Base-by-base conservation (phyloP, 2,329 filamentous ascomycete genomes). In the Colletotrichum destructivum region DNA sequence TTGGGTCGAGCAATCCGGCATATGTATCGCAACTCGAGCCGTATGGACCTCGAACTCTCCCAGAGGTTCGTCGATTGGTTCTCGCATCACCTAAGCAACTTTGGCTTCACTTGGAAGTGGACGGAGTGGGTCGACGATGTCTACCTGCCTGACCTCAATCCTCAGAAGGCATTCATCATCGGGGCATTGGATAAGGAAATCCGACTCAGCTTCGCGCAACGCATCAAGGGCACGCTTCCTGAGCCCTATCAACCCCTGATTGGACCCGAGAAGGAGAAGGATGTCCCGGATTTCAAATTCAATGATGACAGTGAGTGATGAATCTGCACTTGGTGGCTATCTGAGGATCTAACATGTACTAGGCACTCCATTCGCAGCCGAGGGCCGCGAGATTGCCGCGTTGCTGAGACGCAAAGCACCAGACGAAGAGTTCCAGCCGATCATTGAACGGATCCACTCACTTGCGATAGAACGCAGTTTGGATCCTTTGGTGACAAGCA, bases 91-190 rank as follows among this genome's bases (percentile, higher is more conserved):
- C 85, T 99, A 75, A 98, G 95, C 84, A 99, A 99, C 84, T 99
- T 99, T 80, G 96, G 97, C 64, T 99, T 98, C 81, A 96, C 96
- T 12, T 99, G 96, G 96, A 98, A 98, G 83, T 99, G 96, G 96
- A 92, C 93, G 18, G 96, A 99, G 84, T 99, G 96, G 96, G 88
- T 93, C 59, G 94, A 95, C 18, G 95, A 98, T 79, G 91, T 98
- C 18, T 88, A 90, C 54, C 88, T 97, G 35, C 89, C 94, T 0
- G 86, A 92, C 72, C 84, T 96, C 44, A 91, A 98, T 79, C 95
- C 96, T 1, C 93, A 92, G 84, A 98, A 98, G 83, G 94, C 96
- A 42, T 98, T 99, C 82, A 96, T 99, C 75, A 87, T 92, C 64
- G 96, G 95, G 23, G 93, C 94, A 4, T 84, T 99, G 70, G 96